Percentiles rank a stretch among this genome's conserved stretches.
phyloP scores from a whole-genome alignment of 192 early-diverging fungal genomes.

The Phlyctochytrium arcticum region DNA sequence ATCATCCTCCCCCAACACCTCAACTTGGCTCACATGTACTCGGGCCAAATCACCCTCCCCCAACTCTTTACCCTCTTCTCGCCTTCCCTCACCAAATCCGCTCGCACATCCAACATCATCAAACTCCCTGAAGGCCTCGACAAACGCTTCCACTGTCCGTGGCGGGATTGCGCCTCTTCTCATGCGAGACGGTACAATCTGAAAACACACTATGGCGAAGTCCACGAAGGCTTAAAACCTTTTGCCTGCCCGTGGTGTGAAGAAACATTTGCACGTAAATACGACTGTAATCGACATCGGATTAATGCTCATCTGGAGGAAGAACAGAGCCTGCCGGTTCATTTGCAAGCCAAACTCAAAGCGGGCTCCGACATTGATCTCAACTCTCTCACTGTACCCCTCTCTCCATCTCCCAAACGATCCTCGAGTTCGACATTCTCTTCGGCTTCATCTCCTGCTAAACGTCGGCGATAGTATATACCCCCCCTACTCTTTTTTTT shows the following conservation, averaged over 20 bases:
- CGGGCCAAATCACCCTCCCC: background rate
- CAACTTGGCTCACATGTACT: background rate
- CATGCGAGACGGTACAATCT: conserved; percentile 6
- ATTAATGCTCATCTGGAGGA: background rate
- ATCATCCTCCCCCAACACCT: background rate
- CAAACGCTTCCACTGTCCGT: background rate
- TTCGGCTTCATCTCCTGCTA: background rate
- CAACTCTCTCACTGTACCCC: too few relatives aligned
- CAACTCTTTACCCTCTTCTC: background rate
- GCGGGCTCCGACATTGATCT: background rate
- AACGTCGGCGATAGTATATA: background rate
- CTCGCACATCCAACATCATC: background rate
- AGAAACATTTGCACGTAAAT: conserved; percentile 1
- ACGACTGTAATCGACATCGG: conserved; percentile 10
- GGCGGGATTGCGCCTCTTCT: background rate
- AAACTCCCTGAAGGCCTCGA: background rate
- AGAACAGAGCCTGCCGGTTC: background rate
- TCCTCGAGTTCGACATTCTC: background rate
- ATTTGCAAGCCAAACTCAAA: background rate
- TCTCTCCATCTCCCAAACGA: too few relatives aligned
- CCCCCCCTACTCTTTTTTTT: background rate
- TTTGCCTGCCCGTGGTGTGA: background rate
- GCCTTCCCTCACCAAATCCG: background rate
- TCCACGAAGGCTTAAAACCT: background rate
- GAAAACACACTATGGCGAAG: conserved; percentile 4